phyloP scores from a whole-genome alignment of 257 asterid species.

The Solanum chiquidenum region DNA sequence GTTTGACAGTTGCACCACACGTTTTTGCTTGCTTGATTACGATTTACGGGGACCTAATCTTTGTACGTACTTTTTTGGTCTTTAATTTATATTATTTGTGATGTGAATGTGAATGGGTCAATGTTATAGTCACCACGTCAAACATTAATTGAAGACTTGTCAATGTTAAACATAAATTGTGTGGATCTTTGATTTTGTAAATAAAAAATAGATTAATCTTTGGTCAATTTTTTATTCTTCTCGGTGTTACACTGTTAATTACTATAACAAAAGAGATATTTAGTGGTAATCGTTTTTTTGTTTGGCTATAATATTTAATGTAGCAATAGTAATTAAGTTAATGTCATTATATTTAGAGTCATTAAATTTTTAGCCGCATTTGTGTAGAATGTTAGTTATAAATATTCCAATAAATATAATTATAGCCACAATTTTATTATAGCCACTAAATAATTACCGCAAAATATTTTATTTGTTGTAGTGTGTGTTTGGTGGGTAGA shows the following conservation, averaged over 20 bases:
- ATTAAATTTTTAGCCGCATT: accelerated
- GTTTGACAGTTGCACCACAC: background rate
- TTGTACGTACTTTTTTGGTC: background rate
- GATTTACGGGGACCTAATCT: background rate
- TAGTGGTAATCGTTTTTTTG: accelerated
- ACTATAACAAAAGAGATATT: background rate
- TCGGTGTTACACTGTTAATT: background rate
- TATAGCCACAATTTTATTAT: no score
- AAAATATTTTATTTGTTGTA: background rate
- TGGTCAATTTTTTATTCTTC: background rate
- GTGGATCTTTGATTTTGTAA: background rate
- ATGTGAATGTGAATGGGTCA: background rate
- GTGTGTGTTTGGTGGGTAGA: background rate
- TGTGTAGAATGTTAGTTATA: accelerated
- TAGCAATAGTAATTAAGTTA: no score
- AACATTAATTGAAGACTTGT: background rate
- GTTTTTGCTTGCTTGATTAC: background rate
- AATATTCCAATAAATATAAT: background rate
- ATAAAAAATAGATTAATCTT: background rate
- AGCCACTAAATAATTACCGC: no score
- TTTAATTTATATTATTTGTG: background rate
- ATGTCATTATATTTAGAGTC: background rate
- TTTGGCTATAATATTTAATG: no score
- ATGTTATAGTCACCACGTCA: background rate
- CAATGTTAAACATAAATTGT: background rate